Conservation (phyloP, 805 yeast genomes). For the Brettanomyces bruxellensis region DNA sequence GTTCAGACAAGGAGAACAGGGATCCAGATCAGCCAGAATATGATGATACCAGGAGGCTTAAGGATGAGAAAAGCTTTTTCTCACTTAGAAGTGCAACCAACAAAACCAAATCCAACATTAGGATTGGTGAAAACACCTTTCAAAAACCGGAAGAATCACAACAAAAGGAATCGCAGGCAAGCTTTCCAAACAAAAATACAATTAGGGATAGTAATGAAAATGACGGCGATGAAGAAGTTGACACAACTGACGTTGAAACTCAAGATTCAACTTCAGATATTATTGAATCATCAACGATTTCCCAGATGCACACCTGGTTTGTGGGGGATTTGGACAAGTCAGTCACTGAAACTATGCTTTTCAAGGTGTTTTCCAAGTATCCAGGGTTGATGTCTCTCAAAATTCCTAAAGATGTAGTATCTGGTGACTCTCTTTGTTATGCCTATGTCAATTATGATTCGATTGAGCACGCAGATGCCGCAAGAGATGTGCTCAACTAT, state of each 20-base stretch:
- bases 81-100: background rate
- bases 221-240: background rate
- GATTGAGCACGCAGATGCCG: slow-evolving; percentile 42
- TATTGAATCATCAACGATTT: background rate
- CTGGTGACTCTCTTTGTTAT: slow-evolving; percentile 56
- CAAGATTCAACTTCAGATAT: background rate
- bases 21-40: background rate
- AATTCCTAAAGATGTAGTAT: slow-evolving; percentile 45
- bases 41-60: background rate
- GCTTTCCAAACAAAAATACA: background rate
- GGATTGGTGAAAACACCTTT: background rate
- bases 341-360: slow-evolving; percentile 41
- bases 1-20: background rate
- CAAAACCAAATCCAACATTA: background rate
- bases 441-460: slow-evolving; percentile 60
- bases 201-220: background rate
- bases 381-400: slow-evolving; percentile 49
- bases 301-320: slow-evolving; percentile 22
- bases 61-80: background rate
- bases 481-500: slow-evolving; percentile 50
- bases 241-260: background rate
- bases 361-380: slow-evolving; percentile 31
- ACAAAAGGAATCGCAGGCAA: background rate
- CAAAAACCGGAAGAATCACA: background rate
- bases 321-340: slow-evolving; percentile 52